phyloP scores from a whole-genome alignment of 2,329 filamentous ascomycete genomes.

The Cercospora zeina region DNA sequence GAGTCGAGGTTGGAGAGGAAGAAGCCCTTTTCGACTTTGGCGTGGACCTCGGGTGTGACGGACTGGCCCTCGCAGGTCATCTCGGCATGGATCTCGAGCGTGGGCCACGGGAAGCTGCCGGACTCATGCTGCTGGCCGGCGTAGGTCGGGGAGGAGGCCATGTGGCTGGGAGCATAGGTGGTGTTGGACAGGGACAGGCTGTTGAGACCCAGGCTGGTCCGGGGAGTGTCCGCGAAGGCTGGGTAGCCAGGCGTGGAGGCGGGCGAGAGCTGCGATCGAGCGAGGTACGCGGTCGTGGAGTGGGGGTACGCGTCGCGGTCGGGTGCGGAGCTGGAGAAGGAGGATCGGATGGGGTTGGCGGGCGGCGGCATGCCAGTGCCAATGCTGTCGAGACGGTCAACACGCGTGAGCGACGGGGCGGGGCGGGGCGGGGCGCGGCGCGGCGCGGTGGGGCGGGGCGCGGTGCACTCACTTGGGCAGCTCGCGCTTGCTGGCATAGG shows the following conservation, averaged over 20 bases:
- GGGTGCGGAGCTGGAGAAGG: slow-evolving; percentile 34
- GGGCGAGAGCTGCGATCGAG: slow-evolving; percentile 36
- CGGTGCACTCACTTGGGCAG: slow-evolving; percentile 49
- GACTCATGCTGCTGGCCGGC: slow-evolving; percentile 34
- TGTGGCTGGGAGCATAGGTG: slow-evolving; percentile 29
- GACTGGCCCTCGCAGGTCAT: slow-evolving; percentile 61
- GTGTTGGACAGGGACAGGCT: slow-evolving; percentile 33
- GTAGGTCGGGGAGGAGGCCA: slow-evolving; percentile 38
- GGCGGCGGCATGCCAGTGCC: slow-evolving; percentile 36
- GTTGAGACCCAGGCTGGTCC: slow-evolving; percentile 32
- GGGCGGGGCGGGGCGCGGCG: slow-evolving; percentile 12
- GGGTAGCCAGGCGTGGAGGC: slow-evolving; percentile 33
- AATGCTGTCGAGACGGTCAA: slow-evolving; percentile 36
- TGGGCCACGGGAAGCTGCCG: slow-evolving; percentile 49
- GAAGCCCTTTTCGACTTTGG: slow-evolving; percentile 85
- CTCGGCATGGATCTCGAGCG: slow-evolving; percentile 56
- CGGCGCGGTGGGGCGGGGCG: slow-evolving; percentile 21
- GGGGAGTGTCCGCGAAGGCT: slow-evolving; percentile 39
- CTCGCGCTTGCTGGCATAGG: slow-evolving; percentile 42
- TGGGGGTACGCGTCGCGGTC: slow-evolving; percentile 36
- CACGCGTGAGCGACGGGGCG: slow-evolving; percentile 27
- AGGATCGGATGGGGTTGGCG: slow-evolving; percentile 30
- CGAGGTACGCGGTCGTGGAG: slow-evolving; percentile 33
- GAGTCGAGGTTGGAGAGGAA: slow-evolving; percentile 67
- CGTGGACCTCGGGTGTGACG: slow-evolving; percentile 72